phyloP scores from a whole-genome alignment of 345 rosid species.

The Chamaenerion angustifolium region DNA sequence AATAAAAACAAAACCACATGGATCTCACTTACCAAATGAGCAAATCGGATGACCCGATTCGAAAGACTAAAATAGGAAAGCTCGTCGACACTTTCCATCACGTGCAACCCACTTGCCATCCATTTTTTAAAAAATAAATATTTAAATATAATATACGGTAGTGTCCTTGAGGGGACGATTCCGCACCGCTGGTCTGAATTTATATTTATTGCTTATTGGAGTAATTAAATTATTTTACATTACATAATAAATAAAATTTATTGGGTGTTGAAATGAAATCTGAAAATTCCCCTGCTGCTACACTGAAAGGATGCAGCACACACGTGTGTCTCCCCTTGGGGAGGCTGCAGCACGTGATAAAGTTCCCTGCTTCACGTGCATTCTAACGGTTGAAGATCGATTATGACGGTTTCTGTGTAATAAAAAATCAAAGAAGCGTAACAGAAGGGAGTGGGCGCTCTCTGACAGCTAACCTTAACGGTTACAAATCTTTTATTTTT shows the following conservation, averaged over 20 bases:
- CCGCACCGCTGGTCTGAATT: too few relatives aligned
- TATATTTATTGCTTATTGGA: too few relatives aligned
- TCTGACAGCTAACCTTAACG: constrained; percentile 2
- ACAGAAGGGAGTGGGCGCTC: background rate
- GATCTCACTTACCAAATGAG: background rate
- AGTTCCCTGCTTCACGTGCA: background rate
- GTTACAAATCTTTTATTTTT: background rate
- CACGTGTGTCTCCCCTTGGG: constrained; percentile 2
- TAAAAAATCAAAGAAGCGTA: background rate
- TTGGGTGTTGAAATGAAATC: background rate
- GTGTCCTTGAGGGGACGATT: too few relatives aligned
- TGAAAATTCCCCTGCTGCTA: constrained; percentile 4
- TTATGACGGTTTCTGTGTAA: background rate
- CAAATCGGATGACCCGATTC: too few relatives aligned
- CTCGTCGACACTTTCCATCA: constrained; percentile 1
- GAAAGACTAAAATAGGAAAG: background rate
- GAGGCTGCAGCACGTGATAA: constrained; percentile 2
- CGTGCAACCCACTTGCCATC: background rate
- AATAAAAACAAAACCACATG: too few relatives aligned
- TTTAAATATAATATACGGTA: background rate
- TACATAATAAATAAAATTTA: background rate
- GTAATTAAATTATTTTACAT: too few relatives aligned
- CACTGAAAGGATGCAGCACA: constrained; percentile 1
- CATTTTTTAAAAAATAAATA: background rate
- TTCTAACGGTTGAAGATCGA: background rate